Percentiles rank a stretch among this genome's conserved stretches.
Evolutionary conservation across 257 asterid species (phyloP).

Genomic region (Solanum piurae): DNA sequence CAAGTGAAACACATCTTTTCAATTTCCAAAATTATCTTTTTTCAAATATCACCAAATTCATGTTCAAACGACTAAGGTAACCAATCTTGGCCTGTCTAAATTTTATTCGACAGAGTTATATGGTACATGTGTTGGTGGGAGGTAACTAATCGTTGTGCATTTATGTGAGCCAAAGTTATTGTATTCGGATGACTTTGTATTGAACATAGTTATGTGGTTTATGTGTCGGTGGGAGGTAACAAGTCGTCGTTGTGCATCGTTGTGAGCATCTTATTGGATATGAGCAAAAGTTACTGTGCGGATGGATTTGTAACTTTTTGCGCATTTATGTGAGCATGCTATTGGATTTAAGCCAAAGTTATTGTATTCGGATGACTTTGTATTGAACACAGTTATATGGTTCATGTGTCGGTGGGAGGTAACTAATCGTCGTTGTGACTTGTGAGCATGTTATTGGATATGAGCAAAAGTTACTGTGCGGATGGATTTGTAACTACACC

Average conservation of each 20-base stretch:
- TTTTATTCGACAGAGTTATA: neutral
- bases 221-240: neutral
- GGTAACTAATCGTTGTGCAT: neutral
- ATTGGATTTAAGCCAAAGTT: neutral
- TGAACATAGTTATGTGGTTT: neutral
- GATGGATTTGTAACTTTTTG: neutral
- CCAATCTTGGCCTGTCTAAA: neutral
- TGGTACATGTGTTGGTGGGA: neutral
- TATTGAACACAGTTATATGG: neutral
- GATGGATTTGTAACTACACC: neutral
- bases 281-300: no score
- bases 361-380: neutral
- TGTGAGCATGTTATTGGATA: neutral
- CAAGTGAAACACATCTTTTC: neutral
- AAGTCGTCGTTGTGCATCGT: neutral
- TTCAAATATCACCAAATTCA: neutral
- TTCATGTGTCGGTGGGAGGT: neutral
- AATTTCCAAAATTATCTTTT: neutral
- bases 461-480: neutral
- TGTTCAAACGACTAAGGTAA: neutral
- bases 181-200: neutral
- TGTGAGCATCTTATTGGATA: no score
- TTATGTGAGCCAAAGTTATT: neutral
- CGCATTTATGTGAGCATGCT: neutral
- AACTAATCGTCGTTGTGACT: neutral